These are phyloP conservation scores for Colletotrichum lindemuthianum DNA, from an alignment of 2,329 filamentous ascomycete species.

Conservation along the genomic window DNA sequence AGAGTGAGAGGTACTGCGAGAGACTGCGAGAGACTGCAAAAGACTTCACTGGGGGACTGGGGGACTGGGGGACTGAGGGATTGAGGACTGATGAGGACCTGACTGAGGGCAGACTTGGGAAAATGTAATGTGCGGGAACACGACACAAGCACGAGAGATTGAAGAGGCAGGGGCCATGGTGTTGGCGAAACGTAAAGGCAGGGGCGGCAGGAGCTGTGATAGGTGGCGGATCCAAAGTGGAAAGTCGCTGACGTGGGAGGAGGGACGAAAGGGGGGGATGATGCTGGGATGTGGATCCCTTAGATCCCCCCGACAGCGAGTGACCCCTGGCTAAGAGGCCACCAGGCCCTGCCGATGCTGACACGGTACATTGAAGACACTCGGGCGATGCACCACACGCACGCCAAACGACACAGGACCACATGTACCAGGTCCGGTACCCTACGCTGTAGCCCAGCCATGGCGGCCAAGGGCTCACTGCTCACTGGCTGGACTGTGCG, in stretches of 20 bases:
- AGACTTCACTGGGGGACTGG: too few species aligned
- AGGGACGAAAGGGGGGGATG: not conserved
- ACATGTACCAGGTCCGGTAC: too few species aligned
- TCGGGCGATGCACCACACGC: too few species aligned
- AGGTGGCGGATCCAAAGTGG: not conserved
- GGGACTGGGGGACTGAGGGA: not conserved
- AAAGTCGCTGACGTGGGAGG: not conserved
- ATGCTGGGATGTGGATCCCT: slow-evolving; percentile 29
- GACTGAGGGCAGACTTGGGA: slow-evolving; percentile 4
- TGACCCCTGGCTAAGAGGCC: slow-evolving; percentile 17
- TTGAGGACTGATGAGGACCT: not conserved
- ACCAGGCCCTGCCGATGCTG: slow-evolving; percentile 3
- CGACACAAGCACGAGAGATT: slow-evolving; percentile 35
- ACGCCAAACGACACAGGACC: too few species aligned
- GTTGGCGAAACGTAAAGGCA: slow-evolving; percentile 29
- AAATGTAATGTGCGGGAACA: slow-evolving; percentile 32
- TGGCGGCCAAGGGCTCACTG: too few species aligned
- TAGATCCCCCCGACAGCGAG: slow-evolving; percentile 29
- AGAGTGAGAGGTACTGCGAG: too few species aligned
- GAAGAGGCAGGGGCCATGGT: slow-evolving; percentile 22
- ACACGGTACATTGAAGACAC: too few species aligned
- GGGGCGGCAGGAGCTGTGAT: slow-evolving; percentile 3
- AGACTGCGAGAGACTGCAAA: too few species aligned
- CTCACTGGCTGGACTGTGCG: too few species aligned
- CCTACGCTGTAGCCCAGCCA: too few species aligned